Evolutionary conservation across 495 filamentous ascomycete species (phyloP).

Genomic region (Podospora pseudopauciseta): DNA sequence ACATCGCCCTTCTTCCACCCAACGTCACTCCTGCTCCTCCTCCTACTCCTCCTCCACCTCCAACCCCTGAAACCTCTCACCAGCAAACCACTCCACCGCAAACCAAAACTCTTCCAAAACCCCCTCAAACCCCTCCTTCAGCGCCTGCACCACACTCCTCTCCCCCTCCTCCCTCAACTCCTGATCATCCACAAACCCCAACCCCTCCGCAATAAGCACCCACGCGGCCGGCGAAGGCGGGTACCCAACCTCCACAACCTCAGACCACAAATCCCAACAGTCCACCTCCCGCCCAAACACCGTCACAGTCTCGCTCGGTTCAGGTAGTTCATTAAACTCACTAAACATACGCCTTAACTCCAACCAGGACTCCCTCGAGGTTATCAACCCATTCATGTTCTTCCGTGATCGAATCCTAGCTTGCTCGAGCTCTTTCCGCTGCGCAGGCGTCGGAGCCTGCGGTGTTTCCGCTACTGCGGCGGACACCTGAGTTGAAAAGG

Average conservation of each 20-base stretch:
- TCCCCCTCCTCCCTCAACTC: slow-evolving; percentile 10
- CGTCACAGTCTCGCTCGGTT: not conserved
- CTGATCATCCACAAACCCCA: slow-evolving; percentile 40
- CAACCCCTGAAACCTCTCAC: not conserved
- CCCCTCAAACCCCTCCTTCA: slow-evolving; percentile 36
- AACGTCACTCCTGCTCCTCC: not conserved
- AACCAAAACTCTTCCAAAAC: slow-evolving; percentile 31
- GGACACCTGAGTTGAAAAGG: not conserved
- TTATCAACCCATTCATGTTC: not conserved
- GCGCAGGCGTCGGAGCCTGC: not conserved
- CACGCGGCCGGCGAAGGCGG: not conserved
- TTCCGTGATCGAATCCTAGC: not conserved
- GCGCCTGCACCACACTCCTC: slow-evolving; percentile 28
- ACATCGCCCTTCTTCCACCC: not conserved
- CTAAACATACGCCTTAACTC: not conserved
- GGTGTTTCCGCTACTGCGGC: not conserved
- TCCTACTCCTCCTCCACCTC: not conserved
- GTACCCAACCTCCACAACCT: not conserved
- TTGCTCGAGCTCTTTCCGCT: not conserved
- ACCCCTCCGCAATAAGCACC: slow-evolving; percentile 27
- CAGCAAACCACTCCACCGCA: slow-evolving; percentile 26
- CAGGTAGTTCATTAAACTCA: not conserved
- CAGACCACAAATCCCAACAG: not conserved
- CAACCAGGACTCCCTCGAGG: not conserved
- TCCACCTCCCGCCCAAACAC: not conserved